Evolutionary conservation across 2,329 filamentous ascomycete species (phyloP).

Genomic region (Lomentospora prolificans): DNA sequence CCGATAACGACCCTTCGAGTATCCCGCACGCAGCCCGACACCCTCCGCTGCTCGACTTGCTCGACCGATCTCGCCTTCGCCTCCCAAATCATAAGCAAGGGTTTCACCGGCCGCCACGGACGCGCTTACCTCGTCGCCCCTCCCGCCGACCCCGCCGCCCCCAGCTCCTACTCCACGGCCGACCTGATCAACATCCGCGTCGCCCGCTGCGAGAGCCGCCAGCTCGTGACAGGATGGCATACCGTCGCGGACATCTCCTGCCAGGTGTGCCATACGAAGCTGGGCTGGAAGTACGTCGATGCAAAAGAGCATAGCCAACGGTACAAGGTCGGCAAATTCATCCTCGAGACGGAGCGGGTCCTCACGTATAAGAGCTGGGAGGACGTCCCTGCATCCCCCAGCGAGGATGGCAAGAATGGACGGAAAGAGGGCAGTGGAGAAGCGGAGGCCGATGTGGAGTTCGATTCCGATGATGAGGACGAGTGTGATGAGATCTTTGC

Average conservation of each 20-base stretch:
- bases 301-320: constrained; percentile 48
- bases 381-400: constrained; percentile 22
- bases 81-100: constrained; percentile 54
- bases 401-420: constrained; percentile 11
- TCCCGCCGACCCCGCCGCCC: constrained; percentile 10
- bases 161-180: constrained; percentile 11
- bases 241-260: constrained; percentile 56
- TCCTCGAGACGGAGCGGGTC: constrained; percentile 52
- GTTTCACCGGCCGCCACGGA: constrained; percentile 57
- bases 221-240: constrained; percentile 53
- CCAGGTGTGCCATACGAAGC: constrained; percentile 39
- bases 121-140: constrained; percentile 43
- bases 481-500: constrained; percentile 58
- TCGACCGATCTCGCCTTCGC: constrained; percentile 50
- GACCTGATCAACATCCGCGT: constrained; percentile 44
- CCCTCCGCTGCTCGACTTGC: constrained; percentile 49
- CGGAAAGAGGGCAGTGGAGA: constrained; percentile 7
- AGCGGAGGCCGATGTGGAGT: constrained; percentile 30
- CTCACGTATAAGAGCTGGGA: constrained; percentile 45
- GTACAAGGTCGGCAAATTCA: constrained; percentile 62
- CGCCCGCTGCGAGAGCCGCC: constrained; percentile 43
- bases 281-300: constrained; percentile 62
- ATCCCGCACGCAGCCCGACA: constrained; percentile 25
- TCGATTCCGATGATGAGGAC: constrained; percentile 56
- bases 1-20: neutral